Base-by-base conservation (phyloP, 192 early-diverging fungal species). In the Obelidium mucronatum region DNA sequence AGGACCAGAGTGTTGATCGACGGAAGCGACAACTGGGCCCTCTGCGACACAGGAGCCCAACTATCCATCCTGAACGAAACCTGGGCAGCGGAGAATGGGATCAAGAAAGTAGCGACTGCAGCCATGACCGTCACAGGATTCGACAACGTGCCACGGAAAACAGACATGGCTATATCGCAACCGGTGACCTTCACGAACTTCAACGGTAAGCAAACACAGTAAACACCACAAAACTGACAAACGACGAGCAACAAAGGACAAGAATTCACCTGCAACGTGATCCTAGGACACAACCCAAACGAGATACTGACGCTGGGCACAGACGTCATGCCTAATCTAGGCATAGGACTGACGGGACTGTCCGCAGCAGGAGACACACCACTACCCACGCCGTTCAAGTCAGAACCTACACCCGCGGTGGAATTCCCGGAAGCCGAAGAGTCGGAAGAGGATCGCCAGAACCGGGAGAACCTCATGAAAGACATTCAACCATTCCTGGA, bases 401-500 rank as follows among this genome's bases (percentile, higher is more conserved):
- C 61, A 5, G 36, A 35, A 31, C 56, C 24, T 15, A 24, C 3
- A 3, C 4, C 5, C 4, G 5, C 56, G 24, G 24, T 58, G 5
- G 3, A 4, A 58, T 31, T 31, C 24, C 24, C 30, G 24, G 8
- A 58, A 58, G 6, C 56, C 56, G 3, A 31, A 17, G 5, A 22
- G 30, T 63, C 61, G 24, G 17, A 2, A 3, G 31, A 63, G 36
- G 26, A 63, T 2, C 3, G 6, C 33, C 17, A 15, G 11, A 34
- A 3, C 11, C 11, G 61, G 24, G 35, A 31, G 8, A 24, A 31
- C 31, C 17, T 63, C 31, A 6, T 63, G 5, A 24, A 3, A 4
- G 35, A 17, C 4, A 63, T 63, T 31, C 61, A 63, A 35, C 61
- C 61, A 13, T 63, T 35, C 61, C 61, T 63, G 3, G 61, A 63